Conservation (phyloP, 2,329 filamentous ascomycete genomes). For the Fusarium setosum region DNA sequence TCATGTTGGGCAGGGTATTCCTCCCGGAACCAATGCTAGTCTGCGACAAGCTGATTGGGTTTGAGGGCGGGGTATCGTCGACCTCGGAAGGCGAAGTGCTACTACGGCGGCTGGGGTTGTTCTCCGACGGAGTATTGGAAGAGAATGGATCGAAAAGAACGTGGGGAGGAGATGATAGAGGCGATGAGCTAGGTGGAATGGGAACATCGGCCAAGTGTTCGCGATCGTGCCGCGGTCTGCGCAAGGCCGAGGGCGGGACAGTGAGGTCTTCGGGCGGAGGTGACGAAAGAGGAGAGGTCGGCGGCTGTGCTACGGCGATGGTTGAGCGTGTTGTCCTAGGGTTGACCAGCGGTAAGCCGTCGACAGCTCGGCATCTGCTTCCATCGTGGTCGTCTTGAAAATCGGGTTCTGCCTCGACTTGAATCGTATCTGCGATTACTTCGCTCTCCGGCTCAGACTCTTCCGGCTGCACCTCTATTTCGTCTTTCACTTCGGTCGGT, state of each 20-base stretch:
- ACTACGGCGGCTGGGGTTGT: slow-evolving; percentile 48
- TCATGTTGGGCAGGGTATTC: slow-evolving; percentile 67
- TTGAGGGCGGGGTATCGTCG: slow-evolving; percentile 57
- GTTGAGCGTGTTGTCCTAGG: slow-evolving; percentile 33
- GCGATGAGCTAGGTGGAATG: slow-evolving; percentile 59
- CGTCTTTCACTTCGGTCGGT: slow-evolving; percentile 29
- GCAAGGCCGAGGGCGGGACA: slow-evolving; percentile 41
- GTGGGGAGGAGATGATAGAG: slow-evolving; percentile 67
- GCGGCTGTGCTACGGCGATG: slow-evolving; percentile 33
- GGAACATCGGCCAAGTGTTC: slow-evolving; percentile 35
- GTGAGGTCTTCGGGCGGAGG: slow-evolving; percentile 49
- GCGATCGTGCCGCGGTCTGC: slow-evolving; percentile 33
- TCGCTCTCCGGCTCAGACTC: slow-evolving; percentile 24
- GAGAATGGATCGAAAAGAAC: slow-evolving; percentile 64
- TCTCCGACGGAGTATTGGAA: slow-evolving; percentile 50
- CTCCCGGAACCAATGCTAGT: slow-evolving; percentile 44
- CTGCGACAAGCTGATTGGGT: slow-evolving; percentile 53
- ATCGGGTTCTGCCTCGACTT: slow-evolving; percentile 24
- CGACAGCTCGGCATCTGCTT: neutral
- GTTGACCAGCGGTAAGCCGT: slow-evolving; percentile 25
- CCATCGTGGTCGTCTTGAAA: slow-evolving; percentile 29
- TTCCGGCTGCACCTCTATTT: slow-evolving; percentile 38
- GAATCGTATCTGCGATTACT: slow-evolving; percentile 31
- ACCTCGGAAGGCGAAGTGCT: slow-evolving; percentile 58
- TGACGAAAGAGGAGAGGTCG: slow-evolving; percentile 53